phyloP scores from a whole-genome alignment of 2,329 filamentous ascomycete species.

The Sodiomyces alkalinus region DNA sequence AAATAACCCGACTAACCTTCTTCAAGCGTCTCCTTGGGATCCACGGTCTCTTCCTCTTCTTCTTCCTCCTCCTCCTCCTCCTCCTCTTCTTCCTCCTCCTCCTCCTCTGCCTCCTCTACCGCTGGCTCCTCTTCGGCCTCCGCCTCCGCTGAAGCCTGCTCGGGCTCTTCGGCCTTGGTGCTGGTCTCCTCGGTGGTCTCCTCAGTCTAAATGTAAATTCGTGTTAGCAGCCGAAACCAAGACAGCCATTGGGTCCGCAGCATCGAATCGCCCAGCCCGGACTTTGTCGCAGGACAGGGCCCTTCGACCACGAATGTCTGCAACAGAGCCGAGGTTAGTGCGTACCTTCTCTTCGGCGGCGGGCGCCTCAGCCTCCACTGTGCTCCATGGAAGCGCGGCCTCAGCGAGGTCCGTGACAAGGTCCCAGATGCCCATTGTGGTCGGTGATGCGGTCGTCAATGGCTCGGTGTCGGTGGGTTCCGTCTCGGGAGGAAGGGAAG shows the following conservation, averaged over 20 bases:
- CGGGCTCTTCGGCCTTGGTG: conserved; percentile 28
- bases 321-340: too few species aligned
- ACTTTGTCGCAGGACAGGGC: not conserved
- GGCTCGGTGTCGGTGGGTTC: not conserved
- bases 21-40: conserved; percentile 77
- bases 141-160: conserved; percentile 21
- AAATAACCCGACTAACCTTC: conserved; percentile 55
- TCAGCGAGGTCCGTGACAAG: conserved; percentile 47
- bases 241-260: not conserved
- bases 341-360: conserved; percentile 48
- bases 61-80: conserved; percentile 70
- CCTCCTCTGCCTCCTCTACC: conserved; percentile 34
- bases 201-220: conserved; percentile 17
- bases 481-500: conserved; percentile 14
- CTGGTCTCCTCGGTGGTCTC: conserved; percentile 32
- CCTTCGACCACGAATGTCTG: conserved; percentile 3
- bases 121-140: conserved; percentile 32
- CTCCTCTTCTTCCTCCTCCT: conserved; percentile 48
- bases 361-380: conserved; percentile 51
- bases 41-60: conserved; percentile 66
- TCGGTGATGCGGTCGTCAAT: conserved; percentile 12
- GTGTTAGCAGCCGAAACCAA: not conserved
- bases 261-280: not conserved
- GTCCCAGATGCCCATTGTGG: conserved; percentile 54
- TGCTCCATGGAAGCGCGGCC: conserved; percentile 49